These are phyloP conservation scores for Schizosaccharomyces versatilis DNA, from an alignment of 1,139 yeast genomes.

Conservation along the genomic window DNA sequence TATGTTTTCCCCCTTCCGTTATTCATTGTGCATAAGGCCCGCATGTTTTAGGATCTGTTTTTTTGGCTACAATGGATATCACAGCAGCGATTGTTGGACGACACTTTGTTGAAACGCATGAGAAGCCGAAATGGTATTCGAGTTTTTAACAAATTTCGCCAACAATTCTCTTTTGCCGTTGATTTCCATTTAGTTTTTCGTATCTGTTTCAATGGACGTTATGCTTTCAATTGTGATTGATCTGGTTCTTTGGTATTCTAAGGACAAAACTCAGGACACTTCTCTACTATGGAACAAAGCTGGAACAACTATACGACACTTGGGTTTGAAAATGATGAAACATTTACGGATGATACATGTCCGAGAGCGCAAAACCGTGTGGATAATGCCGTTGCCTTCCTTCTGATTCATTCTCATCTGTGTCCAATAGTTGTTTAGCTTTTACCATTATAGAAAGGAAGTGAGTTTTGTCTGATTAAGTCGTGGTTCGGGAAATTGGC, in stretches of 20 bases:
- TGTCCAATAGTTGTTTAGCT: neutral
- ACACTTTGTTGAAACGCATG: no score
- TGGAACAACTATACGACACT: neutral
- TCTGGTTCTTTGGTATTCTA: neutral
- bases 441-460: no score
- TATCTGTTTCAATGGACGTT: neutral
- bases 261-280: neutral
- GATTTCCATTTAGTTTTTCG: neutral
- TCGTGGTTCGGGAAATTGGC: no score
- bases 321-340: slow-evolving; percentile 1
- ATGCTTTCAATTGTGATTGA: neutral
- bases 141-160: no score
- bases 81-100: neutral
- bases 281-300: neutral
- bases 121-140: no score
- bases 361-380: slow-evolving; percentile 1
- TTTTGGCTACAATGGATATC: neutral
- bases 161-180: no score
- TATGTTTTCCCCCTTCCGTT: neutral
- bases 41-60: neutral
- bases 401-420: neutral
- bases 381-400: slow-evolving; percentile 3
- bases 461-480: no score
- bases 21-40: neutral
- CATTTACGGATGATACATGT: neutral